Conservation (phyloP, 2,329 filamentous ascomycete genomes). For the Penicillium sp. region DNA sequence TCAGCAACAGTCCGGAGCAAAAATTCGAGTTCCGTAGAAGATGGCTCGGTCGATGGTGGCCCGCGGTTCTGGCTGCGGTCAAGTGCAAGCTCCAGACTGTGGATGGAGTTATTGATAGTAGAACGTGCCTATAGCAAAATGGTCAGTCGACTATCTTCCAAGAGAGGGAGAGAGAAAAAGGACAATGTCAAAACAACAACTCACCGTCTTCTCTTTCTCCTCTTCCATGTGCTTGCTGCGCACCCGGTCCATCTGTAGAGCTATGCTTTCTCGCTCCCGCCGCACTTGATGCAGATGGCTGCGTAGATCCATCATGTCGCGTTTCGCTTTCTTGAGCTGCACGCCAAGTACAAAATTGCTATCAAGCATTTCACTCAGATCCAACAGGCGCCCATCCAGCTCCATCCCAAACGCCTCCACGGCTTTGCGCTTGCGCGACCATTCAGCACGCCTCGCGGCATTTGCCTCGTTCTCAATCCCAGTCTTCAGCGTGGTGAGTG, state of each 20-base stretch:
- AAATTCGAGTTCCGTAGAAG: constrained; percentile 46
- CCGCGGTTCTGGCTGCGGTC: constrained; percentile 40
- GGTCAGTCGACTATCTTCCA: constrained; percentile 10
- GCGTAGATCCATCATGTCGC: constrained; percentile 50
- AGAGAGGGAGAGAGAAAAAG: neutral
- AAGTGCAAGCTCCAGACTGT: constrained; percentile 46
- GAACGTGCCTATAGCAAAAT: constrained; percentile 37
- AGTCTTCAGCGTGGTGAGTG: constrained; percentile 47
- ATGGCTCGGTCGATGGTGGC: constrained; percentile 25
- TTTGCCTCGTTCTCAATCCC: constrained; percentile 46
- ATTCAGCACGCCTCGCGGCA: constrained; percentile 42
- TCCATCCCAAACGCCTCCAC: constrained; percentile 54
- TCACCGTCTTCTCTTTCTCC: constrained; percentile 42
- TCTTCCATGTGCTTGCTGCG: constrained; percentile 45
- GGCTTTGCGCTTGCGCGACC: constrained; percentile 51
- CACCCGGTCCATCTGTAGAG: constrained; percentile 55
- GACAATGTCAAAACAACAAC: constrained; percentile 10
- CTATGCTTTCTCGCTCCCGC: constrained; percentile 53
- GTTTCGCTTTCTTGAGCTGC: constrained; percentile 50
- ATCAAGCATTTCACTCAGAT: constrained; percentile 57
- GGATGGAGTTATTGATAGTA: constrained; percentile 48
- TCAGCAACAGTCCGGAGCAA: constrained; percentile 47
- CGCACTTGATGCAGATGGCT: constrained; percentile 54
- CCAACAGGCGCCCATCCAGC: constrained; percentile 54
- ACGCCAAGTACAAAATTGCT: constrained; percentile 52